Evolutionary conservation across 768 basidiomycete species (phyloP).

Genomic region (Rhodotorula kratochvilovae): DNA sequence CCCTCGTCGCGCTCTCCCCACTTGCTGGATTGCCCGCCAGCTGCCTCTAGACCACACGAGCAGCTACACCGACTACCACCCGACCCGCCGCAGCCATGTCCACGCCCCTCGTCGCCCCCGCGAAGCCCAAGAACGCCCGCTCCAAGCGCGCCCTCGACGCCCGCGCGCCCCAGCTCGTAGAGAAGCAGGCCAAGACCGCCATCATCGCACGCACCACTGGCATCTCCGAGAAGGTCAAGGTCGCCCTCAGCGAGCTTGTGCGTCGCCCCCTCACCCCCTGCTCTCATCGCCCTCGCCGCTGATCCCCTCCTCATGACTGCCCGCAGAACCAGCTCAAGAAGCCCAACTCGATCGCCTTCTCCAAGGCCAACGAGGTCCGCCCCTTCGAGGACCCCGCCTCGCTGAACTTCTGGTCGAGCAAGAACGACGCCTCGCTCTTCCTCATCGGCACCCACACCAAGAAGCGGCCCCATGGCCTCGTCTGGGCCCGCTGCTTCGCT

Average conservation of each 20-base stretch:
- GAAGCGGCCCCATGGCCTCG: slow-evolving; percentile 82
- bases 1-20: neutral
- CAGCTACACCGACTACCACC: neutral
- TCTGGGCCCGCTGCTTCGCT: slow-evolving; percentile 81
- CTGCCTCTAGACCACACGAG: no score
- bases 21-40: no score
- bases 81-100: neutral
- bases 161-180: slow-evolving; percentile 80
- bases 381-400: slow-evolving; percentile 83
- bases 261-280: slow-evolving; percentile 46
- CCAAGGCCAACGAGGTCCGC: slow-evolving; percentile 71
- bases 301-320: no score
- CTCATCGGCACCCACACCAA: slow-evolving; percentile 86
- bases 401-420: slow-evolving; percentile 84
- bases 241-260: slow-evolving; percentile 84
- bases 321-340: slow-evolving; percentile 86
- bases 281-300: neutral
- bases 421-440: slow-evolving; percentile 92
- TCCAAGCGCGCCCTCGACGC: slow-evolving; percentile 84
- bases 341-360: slow-evolving; percentile 83
- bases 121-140: slow-evolving; percentile 90
- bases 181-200: slow-evolving; percentile 72
- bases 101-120: slow-evolving; percentile 35
- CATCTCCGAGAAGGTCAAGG: slow-evolving; percentile 71
- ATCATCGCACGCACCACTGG: slow-evolving; percentile 87